These are phyloP conservation scores for Phialophora expanda DNA, from an alignment of 2,329 filamentous ascomycete species.

Conservation along the genomic window DNA sequence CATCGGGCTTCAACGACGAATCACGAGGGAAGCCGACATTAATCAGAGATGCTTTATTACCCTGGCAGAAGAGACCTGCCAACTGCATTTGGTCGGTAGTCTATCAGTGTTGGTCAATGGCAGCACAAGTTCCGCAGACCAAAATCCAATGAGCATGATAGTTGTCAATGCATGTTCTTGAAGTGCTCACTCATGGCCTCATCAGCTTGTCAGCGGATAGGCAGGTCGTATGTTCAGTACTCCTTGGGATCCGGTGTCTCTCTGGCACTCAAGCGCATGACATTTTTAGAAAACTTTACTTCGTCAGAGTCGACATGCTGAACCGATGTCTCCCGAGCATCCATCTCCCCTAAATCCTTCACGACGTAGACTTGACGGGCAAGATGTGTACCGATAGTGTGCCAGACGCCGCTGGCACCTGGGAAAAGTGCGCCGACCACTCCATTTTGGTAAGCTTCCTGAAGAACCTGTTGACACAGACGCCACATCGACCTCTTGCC, in stretches of 20 bases:
- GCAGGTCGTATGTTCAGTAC: conserved; percentile 16
- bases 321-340: not conserved
- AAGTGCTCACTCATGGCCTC: not conserved
- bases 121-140: not conserved
- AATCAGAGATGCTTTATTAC: not conserved
- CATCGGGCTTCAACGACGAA: conserved; percentile 1
- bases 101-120: not conserved
- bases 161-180: not conserved
- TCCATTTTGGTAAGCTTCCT: conserved; percentile 13
- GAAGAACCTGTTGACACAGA: conserved; percentile 13
- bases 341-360: conserved; percentile 19
- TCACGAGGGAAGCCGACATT: not conserved
- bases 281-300: conserved; percentile 8
- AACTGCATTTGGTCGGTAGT: not conserved
- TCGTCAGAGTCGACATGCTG: not conserved
- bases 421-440: conserved; percentile 10
- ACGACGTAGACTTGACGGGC: conserved; percentile 10
- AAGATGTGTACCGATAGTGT: conserved; percentile 12
- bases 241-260: conserved; percentile 7
- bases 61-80: not conserved
- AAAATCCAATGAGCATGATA: not conserved
- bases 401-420: conserved; percentile 6
- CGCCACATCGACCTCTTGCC: conserved; percentile 10
- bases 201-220: not conserved
- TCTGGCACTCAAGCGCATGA: conserved; percentile 6